Evolutionary conservation across 2,329 filamentous ascomycete genomes (phyloP), one percentile per base, ranked within the genome.

Genomic region (Annulohypoxylon truncatum): DNA sequence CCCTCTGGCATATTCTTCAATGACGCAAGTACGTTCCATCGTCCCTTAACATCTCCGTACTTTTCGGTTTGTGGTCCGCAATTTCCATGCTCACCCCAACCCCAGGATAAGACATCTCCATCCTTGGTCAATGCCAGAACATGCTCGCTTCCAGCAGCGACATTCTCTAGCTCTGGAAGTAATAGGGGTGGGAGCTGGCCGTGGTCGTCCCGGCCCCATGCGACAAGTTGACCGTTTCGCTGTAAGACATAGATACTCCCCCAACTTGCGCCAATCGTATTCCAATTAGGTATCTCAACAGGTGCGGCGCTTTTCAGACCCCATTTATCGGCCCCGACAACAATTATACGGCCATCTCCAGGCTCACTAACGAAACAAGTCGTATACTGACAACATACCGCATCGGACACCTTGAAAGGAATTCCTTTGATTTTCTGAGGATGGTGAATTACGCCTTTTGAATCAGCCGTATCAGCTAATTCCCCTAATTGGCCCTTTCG

Each of bases 81-180:
- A 77, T 99, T 99, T 1, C 96, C 96, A 80, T 99, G 96, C 79
- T 98, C 95, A 1, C 94, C 94, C 96, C 96, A 99, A 18, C 96
- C 96, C 93, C 95, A 98, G 1, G 92, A 87, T 51, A 96, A 80
- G 1, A 97, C 88, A 53, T 90, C 86, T 1, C 88, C 88, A 18
- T 85, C 82, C 8, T 80, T 80, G 0, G 91, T 89, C 24, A 95
- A 79, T 7, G 89, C 92, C 67, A 98, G 79, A n/a, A 87, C 89
- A 78, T 99, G 96, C 78, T 98, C 96, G 75, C 95, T 97, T 0
- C 96, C 96, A 47, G 92, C 87, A 2, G 92, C 91, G n/a, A 98
- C 85, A 22, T 83, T 82, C 8, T 81, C 79, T 2, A 94, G 74
- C 1, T 76, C 74, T 0, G 90, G 89, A 1, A 96, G 76, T 22